Evolutionary conservation across 257 asterid species (phyloP).

Genomic region (Cynanchum wilfordii): DNA sequence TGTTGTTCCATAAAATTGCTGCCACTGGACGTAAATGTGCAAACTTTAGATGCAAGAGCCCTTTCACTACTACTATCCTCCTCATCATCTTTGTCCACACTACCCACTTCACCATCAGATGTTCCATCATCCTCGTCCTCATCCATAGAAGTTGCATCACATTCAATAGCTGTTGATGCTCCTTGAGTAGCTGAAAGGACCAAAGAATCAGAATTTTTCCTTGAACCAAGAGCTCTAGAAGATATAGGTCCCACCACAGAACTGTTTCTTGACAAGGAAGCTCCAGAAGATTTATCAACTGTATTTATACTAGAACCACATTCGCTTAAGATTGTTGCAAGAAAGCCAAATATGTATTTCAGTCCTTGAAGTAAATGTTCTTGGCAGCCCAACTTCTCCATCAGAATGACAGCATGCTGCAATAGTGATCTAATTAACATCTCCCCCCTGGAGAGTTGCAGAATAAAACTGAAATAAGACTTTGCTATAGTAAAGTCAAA

Average conservation of each 20-base stretch:
- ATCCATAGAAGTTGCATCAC: conserved; percentile 94
- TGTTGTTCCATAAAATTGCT: conserved; percentile 99
- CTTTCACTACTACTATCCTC: conserved; percentile 88
- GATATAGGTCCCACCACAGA: conserved; percentile 52
- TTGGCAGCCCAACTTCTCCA: conserved; percentile 69
- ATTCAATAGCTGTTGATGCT: conserved; percentile 66
- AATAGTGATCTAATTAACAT: conserved; percentile 54
- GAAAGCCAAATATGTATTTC: conserved; percentile 72
- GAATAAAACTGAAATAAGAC: conserved; percentile 54
- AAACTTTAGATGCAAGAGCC: conserved; percentile 91
- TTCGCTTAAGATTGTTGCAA: conserved; percentile 51
- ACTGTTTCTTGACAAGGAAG: conserved; percentile 43
- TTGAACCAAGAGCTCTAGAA: conserved; percentile 58
- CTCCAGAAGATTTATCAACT: conserved; percentile 50
- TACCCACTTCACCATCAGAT: conserved; percentile 95
- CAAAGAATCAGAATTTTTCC: conserved; percentile 60
- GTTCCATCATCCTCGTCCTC: conserved; percentile 99
- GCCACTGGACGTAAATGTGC: conserved; percentile 98
- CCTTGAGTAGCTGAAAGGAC: conserved; percentile 65
- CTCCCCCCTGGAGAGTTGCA: conserved; percentile 77
- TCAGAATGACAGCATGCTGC: conserved; percentile 53
- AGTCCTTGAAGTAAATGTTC: conserved; percentile 75
- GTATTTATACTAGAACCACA: conserved; percentile 50
- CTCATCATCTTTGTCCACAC: conserved; percentile 92
- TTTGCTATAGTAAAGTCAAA: conserved; percentile 57